A percentile compares a stretch with the other conserved stretches of the same genome.
phyloP scores from a whole-genome alignment of 2,329 filamentous ascomycete genomes.

The Talaromyces sp. region DNA sequence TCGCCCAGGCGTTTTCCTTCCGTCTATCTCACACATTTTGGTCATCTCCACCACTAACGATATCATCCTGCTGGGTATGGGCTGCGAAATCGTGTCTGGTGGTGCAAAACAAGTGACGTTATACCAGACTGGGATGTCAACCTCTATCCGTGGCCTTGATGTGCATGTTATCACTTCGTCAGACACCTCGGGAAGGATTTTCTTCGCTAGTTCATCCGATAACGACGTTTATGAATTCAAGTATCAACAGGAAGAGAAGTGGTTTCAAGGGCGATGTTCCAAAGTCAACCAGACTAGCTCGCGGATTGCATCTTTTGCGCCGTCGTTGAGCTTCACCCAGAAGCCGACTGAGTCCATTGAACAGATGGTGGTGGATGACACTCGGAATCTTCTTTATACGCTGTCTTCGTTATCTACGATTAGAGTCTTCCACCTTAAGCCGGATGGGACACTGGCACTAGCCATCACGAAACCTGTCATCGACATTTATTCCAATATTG shows the following conservation, averaged over 20 bases:
- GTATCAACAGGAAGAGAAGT: constrained; percentile 95
- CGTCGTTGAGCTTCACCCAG: constrained; percentile 41
- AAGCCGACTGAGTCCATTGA: constrained; percentile 61
- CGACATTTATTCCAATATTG: constrained; percentile 65
- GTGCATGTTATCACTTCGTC: constrained; percentile 78
- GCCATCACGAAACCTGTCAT: constrained; percentile 54
- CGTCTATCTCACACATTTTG: constrained; percentile 79
- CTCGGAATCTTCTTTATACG: constrained; percentile 82
- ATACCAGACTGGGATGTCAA: constrained; percentile 84
- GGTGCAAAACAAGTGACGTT: constrained; percentile 72
- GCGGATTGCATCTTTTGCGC: constrained; percentile 60
- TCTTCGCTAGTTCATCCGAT: constrained; percentile 77
- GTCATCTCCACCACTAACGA: constrained; percentile 84
- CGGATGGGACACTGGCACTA: constrained; percentile 50
- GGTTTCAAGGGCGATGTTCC: constrained; percentile 85
- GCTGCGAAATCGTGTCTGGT: constrained; percentile 59
- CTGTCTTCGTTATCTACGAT: constrained; percentile 86
- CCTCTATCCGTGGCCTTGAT: constrained; percentile 71
- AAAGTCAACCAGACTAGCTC: constrained; percentile 84
- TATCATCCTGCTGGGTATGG: constrained; percentile 81
- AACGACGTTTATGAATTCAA: constrained; percentile 91
- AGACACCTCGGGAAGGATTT: constrained; percentile 77
- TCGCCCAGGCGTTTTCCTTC: constrained; percentile 81
- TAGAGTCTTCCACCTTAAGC: constrained; percentile 82
- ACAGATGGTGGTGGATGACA: constrained; percentile 85